Percentiles rank a stretch among this genome's conserved stretches.
Conservation (phyloP, 371 early-diverging fungal genomes). For the Apophysomyces variabilis region DNA sequence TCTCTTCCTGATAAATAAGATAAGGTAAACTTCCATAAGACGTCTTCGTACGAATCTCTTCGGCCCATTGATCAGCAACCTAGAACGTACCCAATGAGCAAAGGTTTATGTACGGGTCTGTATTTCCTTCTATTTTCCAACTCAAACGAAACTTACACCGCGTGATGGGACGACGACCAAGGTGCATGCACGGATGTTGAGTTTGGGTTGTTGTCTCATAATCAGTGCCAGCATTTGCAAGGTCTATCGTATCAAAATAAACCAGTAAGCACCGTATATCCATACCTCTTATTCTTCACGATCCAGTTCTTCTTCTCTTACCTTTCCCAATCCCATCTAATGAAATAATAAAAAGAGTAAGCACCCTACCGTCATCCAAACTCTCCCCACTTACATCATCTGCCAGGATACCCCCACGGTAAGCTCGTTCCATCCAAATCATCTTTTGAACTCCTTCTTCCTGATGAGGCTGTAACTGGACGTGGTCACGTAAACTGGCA, state of each 20-base stretch:
- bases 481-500: constrained; percentile 33
- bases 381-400: constrained; percentile 32
- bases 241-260: constrained; percentile 26
- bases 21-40: constrained; percentile 50
- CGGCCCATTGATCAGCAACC: constrained; percentile 69
- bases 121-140: background rate
- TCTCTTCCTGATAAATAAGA: constrained; percentile 42
- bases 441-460: constrained; percentile 43
- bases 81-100: constrained; percentile 11
- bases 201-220: constrained; percentile 42
- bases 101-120: background rate
- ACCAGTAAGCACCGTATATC: background rate
- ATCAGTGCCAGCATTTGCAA: constrained; percentile 41
- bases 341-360: constrained; percentile 7
- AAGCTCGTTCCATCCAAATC: constrained; percentile 38
- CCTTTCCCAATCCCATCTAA: constrained; percentile 54
- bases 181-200: constrained; percentile 34
- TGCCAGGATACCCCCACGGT: constrained; percentile 49
- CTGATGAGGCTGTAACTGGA: constrained; percentile 39
- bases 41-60: constrained; percentile 64
- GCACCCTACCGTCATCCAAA: background rate
- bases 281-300: background rate
- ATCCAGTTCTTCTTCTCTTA: constrained; percentile 2
- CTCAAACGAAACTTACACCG: constrained; percentile 27
- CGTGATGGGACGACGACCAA: constrained; percentile 44